phyloP scores from a whole-genome alignment of 129 eudicot species.

The Helichrysum umbraculigerum region DNA sequence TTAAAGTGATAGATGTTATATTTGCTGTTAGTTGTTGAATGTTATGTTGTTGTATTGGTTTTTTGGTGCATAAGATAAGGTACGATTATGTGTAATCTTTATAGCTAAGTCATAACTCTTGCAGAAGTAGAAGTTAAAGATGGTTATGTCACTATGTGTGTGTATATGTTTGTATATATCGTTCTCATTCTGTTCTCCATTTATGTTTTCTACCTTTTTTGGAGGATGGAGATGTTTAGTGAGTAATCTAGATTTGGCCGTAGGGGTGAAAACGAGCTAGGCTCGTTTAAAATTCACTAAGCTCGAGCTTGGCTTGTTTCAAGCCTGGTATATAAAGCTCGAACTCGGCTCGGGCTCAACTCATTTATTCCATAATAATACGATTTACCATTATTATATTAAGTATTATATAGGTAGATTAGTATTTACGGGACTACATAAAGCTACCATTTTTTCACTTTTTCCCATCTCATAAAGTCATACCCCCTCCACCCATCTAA shows the following conservation, averaged over 20 bases:
- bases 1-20: slow-evolving; percentile 17
- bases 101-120: slow-evolving; percentile 19
- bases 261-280: no score
- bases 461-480: no score
- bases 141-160: slow-evolving; percentile 27
- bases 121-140: slow-evolving; percentile 15
- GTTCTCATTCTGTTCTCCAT: slow-evolving; percentile 8
- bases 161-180: slow-evolving; percentile 19
- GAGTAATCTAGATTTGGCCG: background rate
- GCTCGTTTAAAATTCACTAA: no score
- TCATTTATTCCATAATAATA: no score
- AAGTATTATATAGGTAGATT: no score
- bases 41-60: background rate
- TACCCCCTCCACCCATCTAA: no score
- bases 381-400: no score
- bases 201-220: background rate
- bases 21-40: background rate
- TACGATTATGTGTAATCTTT: slow-evolving; percentile 15
- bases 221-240: slow-evolving; percentile 15
- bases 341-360: no score
- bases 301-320: no score
- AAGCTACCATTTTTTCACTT: no score
- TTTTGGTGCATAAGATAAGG: slow-evolving; percentile 3
- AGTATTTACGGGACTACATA: no score
- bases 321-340: no score